Evolutionary conservation across 2,329 filamentous ascomycete genomes (phyloP).

Genomic region (Colletotrichum tropicicola): DNA sequence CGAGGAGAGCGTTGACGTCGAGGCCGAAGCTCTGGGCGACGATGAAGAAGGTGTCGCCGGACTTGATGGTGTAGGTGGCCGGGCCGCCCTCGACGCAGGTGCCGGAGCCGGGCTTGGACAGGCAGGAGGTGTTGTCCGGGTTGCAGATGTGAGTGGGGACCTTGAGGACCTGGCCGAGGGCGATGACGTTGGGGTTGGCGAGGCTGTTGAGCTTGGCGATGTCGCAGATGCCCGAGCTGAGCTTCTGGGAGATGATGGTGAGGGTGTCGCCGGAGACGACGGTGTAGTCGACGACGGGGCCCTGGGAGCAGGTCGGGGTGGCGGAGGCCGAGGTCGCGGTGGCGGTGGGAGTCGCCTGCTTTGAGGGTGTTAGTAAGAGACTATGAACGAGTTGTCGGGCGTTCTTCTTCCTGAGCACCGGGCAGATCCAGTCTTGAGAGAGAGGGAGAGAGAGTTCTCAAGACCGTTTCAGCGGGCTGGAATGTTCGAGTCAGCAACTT

Average conservation of each 20-base stretch:
- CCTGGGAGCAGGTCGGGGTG: constrained; percentile 10
- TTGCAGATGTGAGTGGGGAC: constrained; percentile 16
- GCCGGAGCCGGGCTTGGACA: neutral
- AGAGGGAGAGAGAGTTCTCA: neutral
- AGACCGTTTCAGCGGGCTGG: too few species aligned
- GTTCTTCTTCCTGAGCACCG: too few species aligned
- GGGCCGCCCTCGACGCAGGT: neutral
- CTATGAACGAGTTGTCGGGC: neutral
- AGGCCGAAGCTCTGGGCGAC: neutral
- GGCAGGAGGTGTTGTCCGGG: constrained; percentile 26
- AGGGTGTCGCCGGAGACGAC: constrained; percentile 11
- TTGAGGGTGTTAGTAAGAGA: neutral
- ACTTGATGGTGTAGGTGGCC: neutral
- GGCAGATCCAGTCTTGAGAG: too few species aligned
- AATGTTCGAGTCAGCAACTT: neutral
- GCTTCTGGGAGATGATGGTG: constrained; percentile 9
- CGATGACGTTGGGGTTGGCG: constrained; percentile 9
- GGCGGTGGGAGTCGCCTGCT: neutral
- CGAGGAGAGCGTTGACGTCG: neutral
- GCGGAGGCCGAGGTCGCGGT: neutral
- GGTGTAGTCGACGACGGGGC: constrained; percentile 10
- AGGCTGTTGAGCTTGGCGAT: constrained; percentile 2
- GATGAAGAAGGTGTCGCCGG: constrained; percentile 21
- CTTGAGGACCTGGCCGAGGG: neutral
- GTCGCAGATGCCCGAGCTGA: constrained; percentile 25